phyloP scores from a whole-genome alignment of 2,329 filamentous ascomycete genomes.

The Rhinocladiella mackenziei region DNA sequence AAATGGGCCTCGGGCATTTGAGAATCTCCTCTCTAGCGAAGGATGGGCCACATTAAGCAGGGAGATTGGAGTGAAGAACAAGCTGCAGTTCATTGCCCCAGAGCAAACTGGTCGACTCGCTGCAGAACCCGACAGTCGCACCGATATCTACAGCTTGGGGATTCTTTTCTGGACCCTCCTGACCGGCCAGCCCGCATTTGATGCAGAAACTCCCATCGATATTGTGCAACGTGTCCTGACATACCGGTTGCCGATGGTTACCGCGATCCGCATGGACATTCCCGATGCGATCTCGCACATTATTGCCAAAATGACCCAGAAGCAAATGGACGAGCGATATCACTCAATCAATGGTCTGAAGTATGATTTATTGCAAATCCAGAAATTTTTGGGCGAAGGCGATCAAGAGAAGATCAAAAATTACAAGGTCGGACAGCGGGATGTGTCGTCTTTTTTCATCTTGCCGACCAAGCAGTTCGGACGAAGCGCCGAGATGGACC shows the following conservation, averaged over 20 bases:
- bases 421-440: constrained; percentile 74
- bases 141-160: constrained; percentile 89
- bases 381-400: constrained; percentile 69
- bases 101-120: constrained; percentile 93
- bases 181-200: constrained; percentile 74
- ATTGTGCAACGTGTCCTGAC: constrained; percentile 86
- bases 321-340: constrained; percentile 81
- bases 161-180: constrained; percentile 84
- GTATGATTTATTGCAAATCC: constrained; percentile 70
- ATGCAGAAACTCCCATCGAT: constrained; percentile 75
- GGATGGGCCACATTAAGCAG: constrained; percentile 82
- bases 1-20: constrained; percentile 80
- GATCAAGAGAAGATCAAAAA: constrained; percentile 66
- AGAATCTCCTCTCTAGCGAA: constrained; percentile 77
- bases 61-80: constrained; percentile 81
- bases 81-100: constrained; percentile 85
- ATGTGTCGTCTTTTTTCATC: constrained; percentile 89
- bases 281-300: constrained; percentile 78
- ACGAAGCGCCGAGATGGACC: constrained; percentile 65
- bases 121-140: constrained; percentile 83
- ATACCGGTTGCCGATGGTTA: constrained; percentile 71
- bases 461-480: constrained; percentile 79
- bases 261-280: constrained; percentile 72
- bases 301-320: constrained; percentile 88
- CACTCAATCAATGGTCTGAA: constrained; percentile 84